These are phyloP conservation scores for Salix purpurea DNA, from an alignment of 345 rosid species.

Conservation along the genomic window DNA sequence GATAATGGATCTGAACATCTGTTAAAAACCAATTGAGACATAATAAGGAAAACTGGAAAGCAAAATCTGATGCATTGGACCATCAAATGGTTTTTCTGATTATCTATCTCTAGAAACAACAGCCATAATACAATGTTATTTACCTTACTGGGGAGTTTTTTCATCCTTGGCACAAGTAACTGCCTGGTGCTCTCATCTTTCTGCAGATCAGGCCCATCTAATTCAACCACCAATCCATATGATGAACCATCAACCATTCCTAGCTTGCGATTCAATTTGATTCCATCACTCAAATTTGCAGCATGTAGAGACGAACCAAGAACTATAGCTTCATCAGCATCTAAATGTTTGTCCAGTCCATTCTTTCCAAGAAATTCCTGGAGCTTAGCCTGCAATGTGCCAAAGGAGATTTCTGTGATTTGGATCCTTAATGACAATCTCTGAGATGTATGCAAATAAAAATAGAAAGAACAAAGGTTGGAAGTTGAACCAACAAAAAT, in stretches of 20 bases:
- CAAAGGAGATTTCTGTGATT: background rate
- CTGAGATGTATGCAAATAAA: background rate
- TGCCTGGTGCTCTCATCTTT: conserved; percentile 71
- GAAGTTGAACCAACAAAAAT: background rate
- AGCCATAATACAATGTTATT: background rate
- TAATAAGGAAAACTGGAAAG: conserved; percentile 14
- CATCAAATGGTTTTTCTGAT: background rate
- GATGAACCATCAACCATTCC: conserved; percentile 95
- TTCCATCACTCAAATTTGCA: conserved; percentile 98
- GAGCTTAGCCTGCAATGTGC: conserved; percentile 60
- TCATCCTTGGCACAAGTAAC: conserved; percentile 83
- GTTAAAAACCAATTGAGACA: conserved; percentile 26
- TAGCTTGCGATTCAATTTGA: conserved; percentile 87
- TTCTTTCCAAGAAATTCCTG: conserved; percentile 91
- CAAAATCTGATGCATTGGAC: conserved; percentile 7
- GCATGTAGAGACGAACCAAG: conserved; percentile 92
- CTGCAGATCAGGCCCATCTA: conserved; percentile 67
- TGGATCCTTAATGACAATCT: conserved; percentile 2
- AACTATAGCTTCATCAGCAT: conserved; percentile 98
- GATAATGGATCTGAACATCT: conserved; percentile 84
- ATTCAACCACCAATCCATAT: conserved; percentile 65
- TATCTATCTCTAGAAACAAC: background rate
- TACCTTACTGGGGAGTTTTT: conserved; percentile 97
- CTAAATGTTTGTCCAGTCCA: conserved; percentile 91
- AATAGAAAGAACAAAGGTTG: background rate